Conservation (phyloP, 2,329 filamentous ascomycete species). For the Lachnellula occidentalis region DNA sequence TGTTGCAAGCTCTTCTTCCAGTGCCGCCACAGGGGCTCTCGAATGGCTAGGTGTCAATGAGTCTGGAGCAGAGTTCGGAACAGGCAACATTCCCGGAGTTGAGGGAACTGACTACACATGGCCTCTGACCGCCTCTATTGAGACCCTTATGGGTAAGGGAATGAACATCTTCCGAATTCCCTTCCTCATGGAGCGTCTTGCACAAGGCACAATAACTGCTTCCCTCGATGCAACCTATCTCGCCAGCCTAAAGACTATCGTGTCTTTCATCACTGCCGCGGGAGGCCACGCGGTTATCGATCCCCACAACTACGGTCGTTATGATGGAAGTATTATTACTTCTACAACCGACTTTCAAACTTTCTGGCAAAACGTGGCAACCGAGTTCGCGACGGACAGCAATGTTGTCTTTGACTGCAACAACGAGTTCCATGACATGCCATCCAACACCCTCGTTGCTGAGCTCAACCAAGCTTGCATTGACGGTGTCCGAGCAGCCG, state of each 20-base stretch:
- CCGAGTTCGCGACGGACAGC: conserved; percentile 32
- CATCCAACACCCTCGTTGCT: conserved; percentile 32
- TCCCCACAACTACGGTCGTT: conserved; percentile 47
- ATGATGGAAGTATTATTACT: conserved; percentile 37
- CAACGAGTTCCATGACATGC: conserved; percentile 42
- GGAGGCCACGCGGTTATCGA: conserved; percentile 43
- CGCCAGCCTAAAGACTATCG: neutral
- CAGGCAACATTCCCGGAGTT: conserved; percentile 36
- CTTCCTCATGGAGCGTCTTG: neutral
- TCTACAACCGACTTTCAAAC: conserved; percentile 34
- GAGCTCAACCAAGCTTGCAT: conserved; percentile 42
- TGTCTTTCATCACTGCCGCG: conserved; percentile 40
- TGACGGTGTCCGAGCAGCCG: conserved; percentile 37
- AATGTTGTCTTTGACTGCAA: conserved; percentile 39
- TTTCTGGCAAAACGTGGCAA: conserved; percentile 38
- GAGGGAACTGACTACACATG: conserved; percentile 59
- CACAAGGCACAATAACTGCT: neutral
- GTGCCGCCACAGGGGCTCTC: neutral
- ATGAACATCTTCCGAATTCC: neutral
- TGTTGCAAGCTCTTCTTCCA: neutral
- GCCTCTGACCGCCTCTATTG: conserved; percentile 39
- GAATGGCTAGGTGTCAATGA: conserved; percentile 31
- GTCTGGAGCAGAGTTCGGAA: conserved; percentile 58
- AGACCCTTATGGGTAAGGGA: neutral
- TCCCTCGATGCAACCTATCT: conserved; percentile 31